Percentiles rank a stretch among this genome's conserved stretches.
Conservation (phyloP, 2,329 filamentous ascomycete species). For the Curvularia hawaiiensis region DNA sequence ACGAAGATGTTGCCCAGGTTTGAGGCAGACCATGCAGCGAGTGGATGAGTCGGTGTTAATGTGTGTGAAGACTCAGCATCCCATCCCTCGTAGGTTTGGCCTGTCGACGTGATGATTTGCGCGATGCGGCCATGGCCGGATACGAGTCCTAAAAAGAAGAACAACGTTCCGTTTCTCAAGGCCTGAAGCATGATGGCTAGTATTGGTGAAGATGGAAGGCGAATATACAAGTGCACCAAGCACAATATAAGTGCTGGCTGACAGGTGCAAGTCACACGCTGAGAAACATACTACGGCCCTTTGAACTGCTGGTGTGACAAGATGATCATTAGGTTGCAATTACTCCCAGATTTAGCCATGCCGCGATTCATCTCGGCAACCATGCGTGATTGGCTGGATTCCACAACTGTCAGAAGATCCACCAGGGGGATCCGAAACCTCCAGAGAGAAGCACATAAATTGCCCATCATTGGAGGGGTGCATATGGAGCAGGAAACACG, state of each 20-base stretch:
- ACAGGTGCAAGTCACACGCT: neutral
- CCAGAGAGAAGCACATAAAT: neutral
- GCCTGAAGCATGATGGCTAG: neutral
- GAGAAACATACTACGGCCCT: neutral
- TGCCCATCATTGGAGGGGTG: neutral
- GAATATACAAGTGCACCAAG: neutral
- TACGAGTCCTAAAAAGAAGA: neutral
- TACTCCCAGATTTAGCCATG: constrained; percentile 1
- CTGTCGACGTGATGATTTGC: constrained; percentile 27
- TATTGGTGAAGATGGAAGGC: neutral
- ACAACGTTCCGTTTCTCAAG: neutral
- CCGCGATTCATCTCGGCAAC: neutral
- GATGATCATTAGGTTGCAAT: neutral
- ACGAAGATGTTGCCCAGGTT: constrained; percentile 37
- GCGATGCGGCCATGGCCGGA: constrained; percentile 30
- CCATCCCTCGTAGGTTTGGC: constrained; percentile 29
- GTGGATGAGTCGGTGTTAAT: constrained; percentile 8
- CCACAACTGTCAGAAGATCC: neutral
- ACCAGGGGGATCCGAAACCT: neutral
- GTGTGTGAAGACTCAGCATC: constrained; percentile 23
- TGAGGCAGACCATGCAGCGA: constrained; percentile 31
- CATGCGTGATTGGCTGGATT: constrained; percentile 1
- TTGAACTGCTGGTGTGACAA: neutral
- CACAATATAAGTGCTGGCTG: neutral
- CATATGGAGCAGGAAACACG: neutral